These are phyloP conservation scores for Malus hybrid DNA, from an alignment of 331 rosid genomes.

Conservation along the genomic window DNA sequence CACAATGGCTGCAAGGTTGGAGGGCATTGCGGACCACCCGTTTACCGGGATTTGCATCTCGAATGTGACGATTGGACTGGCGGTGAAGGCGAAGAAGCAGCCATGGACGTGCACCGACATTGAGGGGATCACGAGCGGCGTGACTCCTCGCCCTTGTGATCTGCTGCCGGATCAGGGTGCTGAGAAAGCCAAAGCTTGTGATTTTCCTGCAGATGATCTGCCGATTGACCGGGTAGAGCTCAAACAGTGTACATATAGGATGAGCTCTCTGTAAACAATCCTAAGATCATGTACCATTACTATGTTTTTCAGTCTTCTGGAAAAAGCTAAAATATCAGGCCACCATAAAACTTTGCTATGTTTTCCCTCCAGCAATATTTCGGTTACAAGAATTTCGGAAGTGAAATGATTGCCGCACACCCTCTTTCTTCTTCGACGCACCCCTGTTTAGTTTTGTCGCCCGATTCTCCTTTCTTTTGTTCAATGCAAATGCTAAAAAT, in stretches of 20 bases:
- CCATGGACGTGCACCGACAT: constrained; percentile 41
- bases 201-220: constrained; percentile 48
- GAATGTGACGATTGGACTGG: constrained; percentile 42
- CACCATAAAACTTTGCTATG: not conserved
- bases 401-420: too few species aligned
- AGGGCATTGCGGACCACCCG: constrained; percentile 36
- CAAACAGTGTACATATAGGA: constrained; percentile 40
- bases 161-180: constrained; percentile 24
- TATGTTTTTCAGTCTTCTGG: not conserved
- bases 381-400: too few species aligned
- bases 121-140: constrained; percentile 34
- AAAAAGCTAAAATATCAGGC: not conserved
- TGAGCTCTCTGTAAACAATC: constrained; percentile 20
- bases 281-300: not conserved
- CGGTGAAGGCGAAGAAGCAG: constrained; percentile 45
- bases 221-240: constrained; percentile 63
- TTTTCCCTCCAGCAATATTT: too few species aligned
- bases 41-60: constrained; percentile 48
- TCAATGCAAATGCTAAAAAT: too few species aligned
- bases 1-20: constrained; percentile 40
- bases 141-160: constrained; percentile 37
- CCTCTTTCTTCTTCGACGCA: too few species aligned
- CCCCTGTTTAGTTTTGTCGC: too few species aligned
- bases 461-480: too few species aligned
- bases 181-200: constrained; percentile 34